Base-by-base conservation (phyloP, 1,284 basidiomycete genomes). In the Athelia psychrophila region DNA sequence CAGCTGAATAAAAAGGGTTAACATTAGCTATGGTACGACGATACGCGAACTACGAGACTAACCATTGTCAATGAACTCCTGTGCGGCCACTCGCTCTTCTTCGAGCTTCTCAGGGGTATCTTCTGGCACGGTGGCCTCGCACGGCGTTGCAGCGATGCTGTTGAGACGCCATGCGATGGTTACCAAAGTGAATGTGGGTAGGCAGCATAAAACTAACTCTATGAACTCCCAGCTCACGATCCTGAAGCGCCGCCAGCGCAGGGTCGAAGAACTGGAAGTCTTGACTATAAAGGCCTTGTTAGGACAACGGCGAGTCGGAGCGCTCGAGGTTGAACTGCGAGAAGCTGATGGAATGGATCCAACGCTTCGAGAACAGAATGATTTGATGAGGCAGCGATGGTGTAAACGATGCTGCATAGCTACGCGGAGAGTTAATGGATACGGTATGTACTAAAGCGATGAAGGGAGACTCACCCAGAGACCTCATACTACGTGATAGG, bases 241-340 rank as follows among this genome's bases (percentile, higher is more conserved):
- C 92, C 66, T 98, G 95, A 44, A 98, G 74, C 62, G 88, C 88
- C 10, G 84, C 79, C 9, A 99, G 74, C 46, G 88, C 79, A 0
- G 86, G 81, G 2, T 95, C 91, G 75, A 93, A 98, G 79, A 99
- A 99, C 65, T 99, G 96, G 79, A 95, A 98, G 67, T 98, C 96
- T 73, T 96, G 88, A 58, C 93, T 95, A 59, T 44, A 59, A 27
- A 12, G 3, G 22, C 53, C 40, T 15, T 9, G 13, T 45, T 30
- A 46, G 30, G 27, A 20, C 23, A 30, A 15, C n/a, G n/a, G n/a
- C n/a, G n/a, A n/a, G n/a, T n/a, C n/a, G n/a, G n/a, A n/a, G n/a
- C n/a, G n/a, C n/a, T n/a, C n/a, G n/a, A n/a, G n/a, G n/a, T n/a
- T n/a, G n/a, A n/a, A n/a, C n/a, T n/a, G n/a, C n/a, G n/a, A n/a